Evolutionary conservation across 805 yeast species (phyloP).

Genomic region (Ogataea zsoltii): DNA sequence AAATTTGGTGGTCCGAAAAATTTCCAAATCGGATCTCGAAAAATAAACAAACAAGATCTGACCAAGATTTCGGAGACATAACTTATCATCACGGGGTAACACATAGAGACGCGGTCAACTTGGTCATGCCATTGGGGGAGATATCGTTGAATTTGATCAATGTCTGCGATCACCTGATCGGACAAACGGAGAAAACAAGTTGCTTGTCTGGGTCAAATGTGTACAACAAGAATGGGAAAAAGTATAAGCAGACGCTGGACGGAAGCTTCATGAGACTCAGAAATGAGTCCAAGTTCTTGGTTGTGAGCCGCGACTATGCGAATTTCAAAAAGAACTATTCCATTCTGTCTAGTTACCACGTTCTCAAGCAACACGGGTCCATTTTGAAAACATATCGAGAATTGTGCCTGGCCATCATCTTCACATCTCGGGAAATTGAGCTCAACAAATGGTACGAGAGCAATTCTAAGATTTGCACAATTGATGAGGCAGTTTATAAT

Average conservation of each 20-base stretch:
- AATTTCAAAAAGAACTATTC: conserved; percentile 35
- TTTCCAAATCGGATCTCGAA: background rate
- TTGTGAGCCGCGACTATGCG: conserved; percentile 36
- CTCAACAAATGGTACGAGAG: conserved; percentile 50
- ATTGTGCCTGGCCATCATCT: conserved; percentile 48
- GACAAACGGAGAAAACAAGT: conserved; percentile 17
- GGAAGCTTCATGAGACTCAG: conserved; percentile 49
- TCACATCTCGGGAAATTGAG: conserved; percentile 52
- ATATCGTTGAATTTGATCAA: conserved; percentile 30
- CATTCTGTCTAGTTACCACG: conserved; percentile 44
- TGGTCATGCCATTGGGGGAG: conserved; percentile 25
- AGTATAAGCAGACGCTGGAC: conserved; percentile 45
- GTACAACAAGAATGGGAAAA: conserved; percentile 44
- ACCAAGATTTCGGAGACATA: background rate
- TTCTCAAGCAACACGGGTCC: conserved; percentile 40
- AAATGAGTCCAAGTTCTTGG: conserved; percentile 49
- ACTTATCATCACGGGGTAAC: no score
- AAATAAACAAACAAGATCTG: conserved; percentile 3
- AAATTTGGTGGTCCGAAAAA: background rate
- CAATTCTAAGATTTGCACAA: conserved; percentile 42
- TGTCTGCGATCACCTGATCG: conserved; percentile 30
- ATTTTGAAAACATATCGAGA: conserved; percentile 39
- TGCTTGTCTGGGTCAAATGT: conserved; percentile 34
- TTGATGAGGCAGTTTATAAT: conserved; percentile 37
- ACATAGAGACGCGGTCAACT: background rate